Conservation (phyloP, 805 yeast genomes). For the Sugiyamaella floridensis region DNA sequence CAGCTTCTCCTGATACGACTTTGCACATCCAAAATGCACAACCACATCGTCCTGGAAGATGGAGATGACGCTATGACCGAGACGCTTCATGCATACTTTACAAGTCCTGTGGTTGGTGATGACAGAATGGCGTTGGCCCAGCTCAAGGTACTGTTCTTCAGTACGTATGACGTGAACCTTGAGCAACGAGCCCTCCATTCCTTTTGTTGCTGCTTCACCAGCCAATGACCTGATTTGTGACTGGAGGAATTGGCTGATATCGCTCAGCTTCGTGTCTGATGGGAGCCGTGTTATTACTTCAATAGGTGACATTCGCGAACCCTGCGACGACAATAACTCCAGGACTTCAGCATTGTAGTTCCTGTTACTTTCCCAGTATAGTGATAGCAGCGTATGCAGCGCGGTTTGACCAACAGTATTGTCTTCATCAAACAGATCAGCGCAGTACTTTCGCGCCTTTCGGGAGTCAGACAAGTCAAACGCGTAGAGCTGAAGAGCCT, state of each 20-base stretch:
- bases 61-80: conserved; percentile 50
- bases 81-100: conserved; percentile 47
- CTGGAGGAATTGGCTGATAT: conserved; percentile 40
- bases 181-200: conserved; percentile 42
- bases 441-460: conserved; percentile 57
- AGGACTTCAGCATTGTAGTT: conserved; percentile 35
- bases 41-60: conserved; percentile 39
- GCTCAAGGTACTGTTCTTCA: conserved; percentile 37
- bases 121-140: conserved; percentile 32
- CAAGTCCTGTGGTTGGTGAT: conserved; percentile 47
- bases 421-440: conserved; percentile 38
- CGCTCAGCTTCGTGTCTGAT: conserved; percentile 37
- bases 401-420: conserved; percentile 36
- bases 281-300: conserved; percentile 50
- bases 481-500: conserved; percentile 56
- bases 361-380: conserved; percentile 24
- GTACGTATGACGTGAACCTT: conserved; percentile 48
- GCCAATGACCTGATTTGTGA: conserved; percentile 39
- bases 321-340: conserved; percentile 38
- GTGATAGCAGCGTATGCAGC: conserved; percentile 45
- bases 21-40: conserved; percentile 53
- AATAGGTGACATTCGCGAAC: conserved; percentile 41
- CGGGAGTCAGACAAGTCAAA: conserved; percentile 49
- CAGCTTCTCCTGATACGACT: conserved; percentile 14
- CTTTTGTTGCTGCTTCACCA: conserved; percentile 34